phyloP scores from a whole-genome alignment of 768 basidiomycete genomes.

The Pleurotus giganteus region DNA sequence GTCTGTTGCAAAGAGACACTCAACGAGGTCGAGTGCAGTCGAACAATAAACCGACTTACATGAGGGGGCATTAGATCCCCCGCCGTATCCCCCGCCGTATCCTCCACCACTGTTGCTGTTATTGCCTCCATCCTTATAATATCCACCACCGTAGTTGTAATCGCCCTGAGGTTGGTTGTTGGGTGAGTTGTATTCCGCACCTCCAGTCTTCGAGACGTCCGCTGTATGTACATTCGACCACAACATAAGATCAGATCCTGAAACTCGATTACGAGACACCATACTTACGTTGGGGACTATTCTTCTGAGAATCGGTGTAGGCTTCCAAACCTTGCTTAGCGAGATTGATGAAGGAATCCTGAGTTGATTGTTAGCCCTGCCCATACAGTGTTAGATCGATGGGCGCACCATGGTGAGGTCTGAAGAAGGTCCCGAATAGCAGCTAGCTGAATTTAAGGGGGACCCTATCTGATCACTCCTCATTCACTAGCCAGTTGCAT shows the following conservation, averaged over 20 bases:
- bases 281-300: neutral
- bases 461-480: neutral
- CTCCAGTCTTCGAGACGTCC: slow-evolving; percentile 55
- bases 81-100: neutral
- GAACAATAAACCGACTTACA: slow-evolving; percentile 2
- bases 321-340: slow-evolving; percentile 65
- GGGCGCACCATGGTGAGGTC: neutral
- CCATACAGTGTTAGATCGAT: too few relatives aligned
- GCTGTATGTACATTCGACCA: slow-evolving; percentile 27
- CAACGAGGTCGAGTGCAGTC: neutral
- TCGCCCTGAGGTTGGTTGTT: slow-evolving; percentile 37
- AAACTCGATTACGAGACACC: neutral
- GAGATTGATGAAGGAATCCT: slow-evolving; percentile 51
- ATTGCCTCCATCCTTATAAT: neutral
- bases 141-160: slow-evolving; percentile 8
- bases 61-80: slow-evolving; percentile 24
- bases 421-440: neutral
- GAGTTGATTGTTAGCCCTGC: too few relatives aligned
- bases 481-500: too few relatives aligned
- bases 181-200: slow-evolving; percentile 59
- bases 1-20: slow-evolving; percentile 37
- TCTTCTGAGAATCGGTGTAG: slow-evolving; percentile 47
- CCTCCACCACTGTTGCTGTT: neutral
- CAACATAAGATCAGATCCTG: neutral
- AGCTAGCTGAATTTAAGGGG: neutral